A percentile compares a stretch with the other conserved stretches of the same genome.
Evolutionary conservation across 2,329 filamentous ascomycete genomes (phyloP).

Genomic region (Penicillium sp.): DNA sequence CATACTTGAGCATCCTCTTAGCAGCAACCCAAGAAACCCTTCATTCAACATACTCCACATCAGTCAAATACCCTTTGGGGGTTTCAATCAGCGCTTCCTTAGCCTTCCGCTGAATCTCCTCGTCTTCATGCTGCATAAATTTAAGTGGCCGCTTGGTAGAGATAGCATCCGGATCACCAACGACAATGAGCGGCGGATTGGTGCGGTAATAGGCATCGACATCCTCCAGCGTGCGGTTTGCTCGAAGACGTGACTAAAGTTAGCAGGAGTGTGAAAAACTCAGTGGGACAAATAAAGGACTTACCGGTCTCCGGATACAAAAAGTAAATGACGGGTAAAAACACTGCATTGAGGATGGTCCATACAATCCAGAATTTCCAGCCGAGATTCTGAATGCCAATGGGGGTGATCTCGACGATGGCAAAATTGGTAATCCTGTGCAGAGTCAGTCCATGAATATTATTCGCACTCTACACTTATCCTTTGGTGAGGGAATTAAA

Average conservation of each 20-base stretch:
- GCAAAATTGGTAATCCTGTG: conserved; percentile 28
- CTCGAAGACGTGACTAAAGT: conserved; percentile 4
- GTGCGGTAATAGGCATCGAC: conserved; percentile 45
- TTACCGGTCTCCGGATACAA: conserved; percentile 40
- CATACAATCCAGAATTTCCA: conserved; percentile 45
- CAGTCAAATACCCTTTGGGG: too few species aligned
- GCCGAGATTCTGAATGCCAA: conserved; percentile 41
- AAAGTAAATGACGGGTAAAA: conserved; percentile 55
- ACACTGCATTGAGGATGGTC: conserved; percentile 50
- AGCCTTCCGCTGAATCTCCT: conserved; percentile 11
- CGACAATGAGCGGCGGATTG: conserved; percentile 51
- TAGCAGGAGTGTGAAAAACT: too few species aligned
- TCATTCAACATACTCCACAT: too few species aligned
- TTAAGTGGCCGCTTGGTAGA: conserved; percentile 51
- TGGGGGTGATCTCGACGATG: conserved; percentile 51
- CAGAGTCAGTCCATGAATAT: too few species aligned
- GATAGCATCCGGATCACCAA: conserved; percentile 55
- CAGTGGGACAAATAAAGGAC: not conserved
- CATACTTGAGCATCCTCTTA: too few species aligned
- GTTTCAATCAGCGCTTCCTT: conserved; percentile 1
- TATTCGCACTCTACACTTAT: too few species aligned
- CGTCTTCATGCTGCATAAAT: conserved; percentile 39
- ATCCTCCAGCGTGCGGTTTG: conserved; percentile 38
- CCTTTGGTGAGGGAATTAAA: not conserved
- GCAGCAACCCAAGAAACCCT: too few species aligned